Base-by-base conservation (phyloP, 169 alveolate genomes). In the Cryptosporidium ryanae region DNA sequence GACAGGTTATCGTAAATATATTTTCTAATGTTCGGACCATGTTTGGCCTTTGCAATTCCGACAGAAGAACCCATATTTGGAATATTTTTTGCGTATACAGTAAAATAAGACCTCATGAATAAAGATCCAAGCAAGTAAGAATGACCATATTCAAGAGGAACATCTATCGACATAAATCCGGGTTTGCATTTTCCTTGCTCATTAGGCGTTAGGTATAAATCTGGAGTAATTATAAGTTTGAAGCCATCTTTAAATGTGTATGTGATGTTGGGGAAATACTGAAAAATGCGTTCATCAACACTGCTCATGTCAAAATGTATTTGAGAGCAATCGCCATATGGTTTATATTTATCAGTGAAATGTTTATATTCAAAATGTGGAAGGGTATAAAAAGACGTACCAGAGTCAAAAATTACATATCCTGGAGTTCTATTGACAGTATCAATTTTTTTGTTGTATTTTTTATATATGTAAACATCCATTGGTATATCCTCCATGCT, bases 141-240 rank as follows among this genome's bases (percentile, higher is more conserved):
- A 18, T 94, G 96, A 12, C 96, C 96, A 54, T 90, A 94, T 66
- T 94, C 96, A 0, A 95, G 92, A 2, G 97, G 97, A 0, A 95
- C 96, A 82, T 95, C 97, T 2, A 95, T 90, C 63, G 92, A 95
- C 97, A 95, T 95, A 50, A 90, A 91, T 0, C 96, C 97, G 7
- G 97, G 97, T 54, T 89, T 91, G 76, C 97, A 95, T 23, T 49
- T 44, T 2, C 87, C 82, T 12, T 54, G n/a, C 49, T 82, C 82
- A 76, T 87, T 71, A 12, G 92, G 90, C 17, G 87, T 90, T 25
- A 90, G 49, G 61, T 90, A 90, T 52, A 84, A 66, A 32, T 76
- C 90, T 2, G 93, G 93, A 27, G 87, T 38, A 23, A 76, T 76
- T 2, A 55, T 23, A 83, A 23, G 29, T 31, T 50, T 21, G 7